Evolutionary conservation across 495 filamentous ascomycete genomes (phyloP), one percentile per base, ranked within the genome.

Genomic region (Neurospora hispaniola): DNA sequence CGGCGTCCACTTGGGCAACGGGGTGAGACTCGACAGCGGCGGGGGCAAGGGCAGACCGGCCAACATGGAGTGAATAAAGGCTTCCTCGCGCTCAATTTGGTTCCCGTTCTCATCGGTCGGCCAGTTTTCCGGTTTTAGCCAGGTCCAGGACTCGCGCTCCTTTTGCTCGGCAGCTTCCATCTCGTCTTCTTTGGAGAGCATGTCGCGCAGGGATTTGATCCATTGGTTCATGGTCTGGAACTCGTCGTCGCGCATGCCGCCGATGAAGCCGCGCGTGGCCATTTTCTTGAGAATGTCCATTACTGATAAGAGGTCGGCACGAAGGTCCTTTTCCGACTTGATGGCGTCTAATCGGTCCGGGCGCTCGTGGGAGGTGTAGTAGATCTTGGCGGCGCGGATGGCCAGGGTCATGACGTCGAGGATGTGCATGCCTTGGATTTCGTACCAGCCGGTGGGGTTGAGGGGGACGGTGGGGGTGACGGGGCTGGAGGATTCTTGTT

Each of bases 361-460:
- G 27, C 91, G 84, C 77, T 94, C 89, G 78, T 98, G 94, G 2
- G 91, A 83, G 7, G 94, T 97, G 81, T 98, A 98, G 83, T 98
- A 99, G 62, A 94, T 90, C 79, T 94, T 97, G 42, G 96, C 96
- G 8, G 96, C 94, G 42, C 93, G 90, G 73, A 99, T 97, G 16
- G 94, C 94, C 62, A 98, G 85, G 4, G 96, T 99, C 81, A 95
- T 90, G 68, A 97, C 88, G 77, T 98, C 96, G 43, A 98, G 84
- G 46, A 99, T 88, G 72, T 96, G 92, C 83, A 97, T 88, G 9
- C 96, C 96, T 79, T 98, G 92, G 7, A 97, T 86, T 78, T 98
- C 93, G 78, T 92, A 88, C 87, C 91, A 96, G 8, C 90, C 91
- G 14, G 70, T 18, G n/a, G 71, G 43, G 10, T 76, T 44, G 39